Base-by-base conservation (phyloP, 2,329 filamentous ascomycete species). In the Neofusicoccum sp. region DNA sequence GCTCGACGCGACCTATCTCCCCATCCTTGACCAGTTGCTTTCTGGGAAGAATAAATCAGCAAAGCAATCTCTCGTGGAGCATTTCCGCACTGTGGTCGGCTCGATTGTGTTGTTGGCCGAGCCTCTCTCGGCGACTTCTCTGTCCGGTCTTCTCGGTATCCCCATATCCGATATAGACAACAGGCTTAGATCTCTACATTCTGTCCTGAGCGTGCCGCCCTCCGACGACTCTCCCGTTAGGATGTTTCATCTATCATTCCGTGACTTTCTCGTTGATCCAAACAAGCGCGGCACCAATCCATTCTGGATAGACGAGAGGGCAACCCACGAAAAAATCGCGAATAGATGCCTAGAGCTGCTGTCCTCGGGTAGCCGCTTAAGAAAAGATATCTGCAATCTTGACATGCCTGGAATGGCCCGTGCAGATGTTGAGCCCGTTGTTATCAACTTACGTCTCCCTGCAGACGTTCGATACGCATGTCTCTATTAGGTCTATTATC, bases 401-500 rank as follows among this genome's bases (percentile, higher is more conserved):
- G 11, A 54, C n/a, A n/a, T 36, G 14, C 71, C 69, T 38, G 71
- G 70, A 28, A 70, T 47, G 45, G 34, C 62, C 20, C 59, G 44
- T 24, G 61, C 57, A 7, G 64, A 66, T 38, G 60, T 67, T 2
- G 58, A 63, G 14, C 51, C 65, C 11, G 24, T 14, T 11, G 63
- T 26, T 14, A 44, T 67, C 54, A 47, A 57, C 14, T 56, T 40
- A 28, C 54, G 47, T 48, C 53, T 67, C 40, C 30, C 62, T 30
- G 57, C 66, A 60, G 63, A 66, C 4, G 44, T 68, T 33, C 66
- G 65, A 41, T 81, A 80, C 67, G 75, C 75, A 12, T 78, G 73
- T 63, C 67, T 66, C 1, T 76, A 78, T 62, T 80, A 75, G 76
- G 65, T 69, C 0, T 61, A 71, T n/a, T 76, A 79, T 58, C 58